A percentile compares a stretch with the other conserved stretches of the same genome.
These are phyloP conservation scores for Kodamaea derodonti DNA, from an alignment of 1,139 yeast genomes.

Conservation along the genomic window DNA sequence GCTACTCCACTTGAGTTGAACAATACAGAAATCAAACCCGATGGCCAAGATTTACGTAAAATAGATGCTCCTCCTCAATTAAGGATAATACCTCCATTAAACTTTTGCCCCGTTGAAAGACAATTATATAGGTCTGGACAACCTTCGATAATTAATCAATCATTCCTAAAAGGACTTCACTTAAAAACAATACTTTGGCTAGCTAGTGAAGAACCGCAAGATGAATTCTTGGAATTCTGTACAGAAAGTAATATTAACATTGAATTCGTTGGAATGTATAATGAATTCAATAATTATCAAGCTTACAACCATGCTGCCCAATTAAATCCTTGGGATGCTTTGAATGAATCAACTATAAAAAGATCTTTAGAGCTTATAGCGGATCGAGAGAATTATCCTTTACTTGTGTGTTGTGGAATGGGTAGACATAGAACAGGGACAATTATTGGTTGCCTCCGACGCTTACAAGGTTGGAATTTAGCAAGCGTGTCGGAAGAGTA, in stretches of 20 bases:
- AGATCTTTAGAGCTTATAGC: conserved; percentile 75
- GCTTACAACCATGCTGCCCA: conserved; percentile 15
- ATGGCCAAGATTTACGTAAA: conserved; percentile 15
- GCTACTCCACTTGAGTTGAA: not conserved
- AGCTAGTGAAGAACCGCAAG: conserved; percentile 93
- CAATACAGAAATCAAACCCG: not conserved
- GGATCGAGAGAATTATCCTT: conserved; percentile 70
- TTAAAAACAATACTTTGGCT: conserved; percentile 86
- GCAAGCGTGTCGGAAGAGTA: conserved; percentile 94
- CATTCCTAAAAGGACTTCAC: conserved; percentile 70
- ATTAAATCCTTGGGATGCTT: conserved; percentile 91
- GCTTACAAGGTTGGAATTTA: conserved; percentile 92
- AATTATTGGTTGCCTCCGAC: conserved; percentile 85
- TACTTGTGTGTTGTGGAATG: conserved; percentile 94
- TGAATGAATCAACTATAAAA: conserved; percentile 76
- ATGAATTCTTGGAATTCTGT: conserved; percentile 78
- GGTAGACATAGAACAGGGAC: conserved; percentile 97
- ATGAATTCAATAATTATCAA: conserved; percentile 36
- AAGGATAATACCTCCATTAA: conserved; percentile 86
- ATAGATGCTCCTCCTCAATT: conserved; percentile 46
- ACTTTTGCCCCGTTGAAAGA: conserved; percentile 91
- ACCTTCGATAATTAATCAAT: conserved; percentile 92
- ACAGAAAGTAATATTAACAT: conserved; percentile 63
- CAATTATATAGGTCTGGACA: conserved; percentile 87
- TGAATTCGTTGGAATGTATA: conserved; percentile 66